These are phyloP conservation scores for Ailanthus altissimus DNA, from an alignment of 345 rosid species.

Conservation along the genomic window DNA sequence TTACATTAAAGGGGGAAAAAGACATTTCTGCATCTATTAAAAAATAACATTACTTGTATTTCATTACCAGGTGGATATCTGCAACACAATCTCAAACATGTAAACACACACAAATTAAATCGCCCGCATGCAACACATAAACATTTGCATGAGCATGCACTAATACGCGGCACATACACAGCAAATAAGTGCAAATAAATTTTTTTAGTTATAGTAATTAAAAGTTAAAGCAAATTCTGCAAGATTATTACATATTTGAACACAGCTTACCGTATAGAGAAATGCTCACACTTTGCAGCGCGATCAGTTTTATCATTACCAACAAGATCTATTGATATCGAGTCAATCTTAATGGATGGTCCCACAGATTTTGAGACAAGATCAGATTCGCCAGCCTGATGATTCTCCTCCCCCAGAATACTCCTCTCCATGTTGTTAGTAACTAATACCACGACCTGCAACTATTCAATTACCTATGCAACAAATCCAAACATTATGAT, in stretches of 20 bases:
- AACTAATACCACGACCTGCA: conserved; percentile 23
- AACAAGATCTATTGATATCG: conserved; percentile 58
- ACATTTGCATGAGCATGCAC: neutral
- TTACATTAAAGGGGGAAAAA: neutral
- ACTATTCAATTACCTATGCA: conserved; percentile 13
- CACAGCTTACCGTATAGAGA: conserved; percentile 70
- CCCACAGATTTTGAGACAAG: conserved; percentile 39
- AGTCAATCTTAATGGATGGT: conserved; percentile 53
- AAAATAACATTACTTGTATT: neutral
- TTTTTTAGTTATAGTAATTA: neutral
- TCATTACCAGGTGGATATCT: conserved; percentile 6
- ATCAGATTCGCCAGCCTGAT: conserved; percentile 31
- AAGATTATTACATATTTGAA: conserved; percentile 5
- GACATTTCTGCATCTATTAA: neutral
- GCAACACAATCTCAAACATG: neutral
- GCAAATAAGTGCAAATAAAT: neutral
- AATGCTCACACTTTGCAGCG: conserved; percentile 52
- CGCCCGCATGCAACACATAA: neutral
- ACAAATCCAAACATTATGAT: conserved; percentile 8
- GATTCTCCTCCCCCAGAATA: conserved; percentile 33
- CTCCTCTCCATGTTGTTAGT: conserved; percentile 30
- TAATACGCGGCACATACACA: neutral
- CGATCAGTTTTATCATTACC: conserved; percentile 33
- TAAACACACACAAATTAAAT: neutral
- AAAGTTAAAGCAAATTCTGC: neutral